Conservation (phyloP, 164 flowering plant species). For the Magnolia sinica region DNA sequence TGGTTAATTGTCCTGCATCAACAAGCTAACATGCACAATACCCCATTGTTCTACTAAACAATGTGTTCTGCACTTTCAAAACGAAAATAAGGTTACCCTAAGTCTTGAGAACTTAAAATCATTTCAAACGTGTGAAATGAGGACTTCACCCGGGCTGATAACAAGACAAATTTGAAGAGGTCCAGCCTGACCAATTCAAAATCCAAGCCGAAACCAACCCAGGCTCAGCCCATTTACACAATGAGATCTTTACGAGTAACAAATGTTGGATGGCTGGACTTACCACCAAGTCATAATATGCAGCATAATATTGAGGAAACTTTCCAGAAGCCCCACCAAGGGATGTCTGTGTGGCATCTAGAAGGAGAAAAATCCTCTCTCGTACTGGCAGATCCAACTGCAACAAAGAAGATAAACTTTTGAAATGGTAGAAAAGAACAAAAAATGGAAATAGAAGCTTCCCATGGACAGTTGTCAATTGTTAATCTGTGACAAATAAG, state of each 20-base stretch:
- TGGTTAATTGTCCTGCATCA: too few relatives aligned
- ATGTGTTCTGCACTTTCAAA: too few relatives aligned
- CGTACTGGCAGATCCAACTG: constrained; percentile 84
- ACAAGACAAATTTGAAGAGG: too few relatives aligned
- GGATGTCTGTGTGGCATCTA: constrained; percentile 95
- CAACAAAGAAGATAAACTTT: constrained; percentile 5
- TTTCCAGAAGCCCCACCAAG: constrained; percentile 92
- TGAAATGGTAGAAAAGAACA: background rate
- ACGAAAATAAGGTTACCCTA: too few relatives aligned
- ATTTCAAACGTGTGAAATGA: too few relatives aligned
- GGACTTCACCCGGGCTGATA: too few relatives aligned
- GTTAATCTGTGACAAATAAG: background rate
- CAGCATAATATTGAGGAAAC: constrained; percentile 86
- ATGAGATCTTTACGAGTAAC: background rate
- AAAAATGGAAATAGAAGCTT: background rate
- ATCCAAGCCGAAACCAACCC: background rate
- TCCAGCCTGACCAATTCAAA: background rate
- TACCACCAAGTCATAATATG: constrained; percentile 95
- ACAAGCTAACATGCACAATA: too few relatives aligned
- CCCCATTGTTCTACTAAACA: too few relatives aligned
- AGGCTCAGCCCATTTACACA: background rate
- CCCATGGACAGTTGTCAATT: constrained; percentile 1
- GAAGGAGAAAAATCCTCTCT: constrained; percentile 86
- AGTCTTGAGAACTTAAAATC: too few relatives aligned
- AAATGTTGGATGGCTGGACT: constrained; percentile 24